These are phyloP conservation scores for Pseudogymnoascus verrucosus DNA, from an alignment of 2,329 filamentous ascomycete genomes.

Conservation along the genomic window DNA sequence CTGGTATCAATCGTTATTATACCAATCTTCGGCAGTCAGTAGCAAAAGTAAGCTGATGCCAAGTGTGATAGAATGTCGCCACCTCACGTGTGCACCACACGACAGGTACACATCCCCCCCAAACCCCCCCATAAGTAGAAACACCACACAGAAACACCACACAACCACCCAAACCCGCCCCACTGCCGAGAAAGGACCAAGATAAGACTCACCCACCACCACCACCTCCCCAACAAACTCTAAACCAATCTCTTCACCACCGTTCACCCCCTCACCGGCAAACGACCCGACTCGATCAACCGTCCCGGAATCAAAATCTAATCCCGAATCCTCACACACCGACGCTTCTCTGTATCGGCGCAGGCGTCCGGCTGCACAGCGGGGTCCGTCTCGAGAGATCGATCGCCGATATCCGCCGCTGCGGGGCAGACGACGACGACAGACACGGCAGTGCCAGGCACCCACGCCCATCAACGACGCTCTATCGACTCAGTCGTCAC, in stretches of 20 bases:
- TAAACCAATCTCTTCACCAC: conserved; percentile 3
- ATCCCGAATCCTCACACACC: not conserved
- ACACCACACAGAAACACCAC: not conserved
- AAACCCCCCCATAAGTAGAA: not conserved
- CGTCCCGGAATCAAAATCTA: not conserved
- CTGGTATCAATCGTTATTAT: too few relatives aligned
- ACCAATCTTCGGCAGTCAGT: not conserved
- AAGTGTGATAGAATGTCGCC: not conserved
- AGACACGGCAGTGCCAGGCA: not conserved
- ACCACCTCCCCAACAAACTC: conserved; percentile 2
- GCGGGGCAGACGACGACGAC: conserved; percentile 1
- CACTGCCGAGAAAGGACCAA: conserved; percentile 5
- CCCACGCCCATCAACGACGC: not conserved
- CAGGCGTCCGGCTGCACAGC: not conserved
- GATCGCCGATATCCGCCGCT: conserved; percentile 1
- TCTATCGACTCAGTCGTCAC: not conserved
- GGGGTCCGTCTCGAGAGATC: not conserved
- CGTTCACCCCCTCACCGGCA: not conserved
- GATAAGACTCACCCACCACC: conserved; percentile 6
- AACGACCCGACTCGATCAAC: not conserved
- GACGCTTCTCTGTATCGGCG: not conserved
- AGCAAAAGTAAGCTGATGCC: not conserved
- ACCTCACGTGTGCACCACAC: conserved; percentile 2
- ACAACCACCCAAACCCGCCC: not conserved
- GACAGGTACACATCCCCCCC: not conserved